Percentiles rank a stretch among this genome's conserved stretches.
Evolutionary conservation across 75 land plant species (phyloP).

Genomic region (Ceratopteris richardii): DNA sequence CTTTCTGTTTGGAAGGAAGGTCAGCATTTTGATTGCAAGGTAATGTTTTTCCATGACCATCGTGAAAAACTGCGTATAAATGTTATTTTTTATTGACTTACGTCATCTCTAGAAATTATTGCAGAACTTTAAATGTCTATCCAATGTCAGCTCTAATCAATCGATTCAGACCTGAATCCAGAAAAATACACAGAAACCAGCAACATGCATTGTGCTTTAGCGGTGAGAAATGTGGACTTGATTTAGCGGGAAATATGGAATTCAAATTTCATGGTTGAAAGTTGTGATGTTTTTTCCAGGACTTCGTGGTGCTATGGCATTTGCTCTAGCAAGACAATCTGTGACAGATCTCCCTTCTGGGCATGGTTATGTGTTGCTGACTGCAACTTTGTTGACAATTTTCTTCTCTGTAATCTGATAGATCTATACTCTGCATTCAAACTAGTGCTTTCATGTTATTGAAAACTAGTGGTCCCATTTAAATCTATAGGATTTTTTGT

Average conservation of each 20-base stretch:
- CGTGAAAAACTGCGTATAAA: too few relatives aligned
- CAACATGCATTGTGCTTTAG: slow-evolving; percentile 34
- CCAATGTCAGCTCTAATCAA: slow-evolving; percentile 25
- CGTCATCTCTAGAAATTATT: too few relatives aligned
- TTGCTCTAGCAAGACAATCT: slow-evolving; percentile 34
- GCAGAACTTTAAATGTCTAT: slow-evolving; percentile 20
- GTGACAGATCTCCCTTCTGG: slow-evolving; percentile 23
- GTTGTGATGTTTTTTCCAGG: slow-evolving; percentile 13
- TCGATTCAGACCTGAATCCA: slow-evolving; percentile 9
- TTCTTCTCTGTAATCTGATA: slow-evolving; percentile 31
- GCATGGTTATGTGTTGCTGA: slow-evolving; percentile 23
- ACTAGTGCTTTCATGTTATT: too few relatives aligned
- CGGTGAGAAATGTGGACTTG: slow-evolving; percentile 13
- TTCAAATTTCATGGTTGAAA: too few relatives aligned
- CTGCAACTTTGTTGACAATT: slow-evolving; percentile 27
- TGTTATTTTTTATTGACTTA: too few relatives aligned
- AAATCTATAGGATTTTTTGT: too few relatives aligned
- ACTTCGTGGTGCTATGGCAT: slow-evolving; percentile 33
- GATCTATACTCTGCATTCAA: not conserved
- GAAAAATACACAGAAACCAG: slow-evolving; percentile 18
- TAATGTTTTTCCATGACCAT: not conserved
- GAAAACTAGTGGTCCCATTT: too few relatives aligned
- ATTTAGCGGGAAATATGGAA: too few relatives aligned
- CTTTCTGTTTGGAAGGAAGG: not conserved
- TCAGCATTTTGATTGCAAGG: slow-evolving; percentile 35